Evolutionary conservation across 345 rosid species (phyloP), one percentile per base, ranked within the genome.

Genomic region (Angophora floribunda): DNA sequence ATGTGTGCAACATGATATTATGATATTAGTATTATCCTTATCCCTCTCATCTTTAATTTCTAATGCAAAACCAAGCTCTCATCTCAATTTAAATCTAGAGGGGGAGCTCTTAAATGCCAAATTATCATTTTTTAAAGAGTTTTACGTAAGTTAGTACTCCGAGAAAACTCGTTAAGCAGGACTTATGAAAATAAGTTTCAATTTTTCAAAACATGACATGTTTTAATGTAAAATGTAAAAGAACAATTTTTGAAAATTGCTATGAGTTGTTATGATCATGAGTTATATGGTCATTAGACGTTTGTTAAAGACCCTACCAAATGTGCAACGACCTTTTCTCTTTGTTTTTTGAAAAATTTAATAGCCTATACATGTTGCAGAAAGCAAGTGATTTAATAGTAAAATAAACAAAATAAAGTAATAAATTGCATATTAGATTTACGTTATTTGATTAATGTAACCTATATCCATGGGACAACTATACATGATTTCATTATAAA

Each of bases 391-490:
- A 59, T 59, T 5, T 13, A 59, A 59, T 26, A 26, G 1, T 26
- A 59, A 21, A 59, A 59, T 59, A 59, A 59, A 59, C 9, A 59
- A 22, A 59, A 59, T 59, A 28, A 59, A 3, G n/a, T 59, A 24
- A 59, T 59, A 59, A 59, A 26, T 57, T 0, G 7, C 13, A 26
- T 24, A 59, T 59, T 13, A 26, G 24, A 59, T 59, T 59, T 59
- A 22, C 0, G 2, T 59, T n/a, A 3, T 59, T 59, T 26, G 14
- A 0, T 59, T 3, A 2, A 6, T 26, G 14, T 59, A 13, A 59
- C 14, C 2, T 22, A 59, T 26, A 59, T 59, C 26, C 30, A 59
- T 59, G 65, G 65, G n/a, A 11, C 9, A 10, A n/a, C n/a, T 2
- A 11, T 28, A 26, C 0, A 59, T 0, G n/a, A 59, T 59, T 59